Evolutionary conservation across 371 early-diverging fungal species (phyloP).

Genomic region (Apophysomyces trapeziformis): DNA sequence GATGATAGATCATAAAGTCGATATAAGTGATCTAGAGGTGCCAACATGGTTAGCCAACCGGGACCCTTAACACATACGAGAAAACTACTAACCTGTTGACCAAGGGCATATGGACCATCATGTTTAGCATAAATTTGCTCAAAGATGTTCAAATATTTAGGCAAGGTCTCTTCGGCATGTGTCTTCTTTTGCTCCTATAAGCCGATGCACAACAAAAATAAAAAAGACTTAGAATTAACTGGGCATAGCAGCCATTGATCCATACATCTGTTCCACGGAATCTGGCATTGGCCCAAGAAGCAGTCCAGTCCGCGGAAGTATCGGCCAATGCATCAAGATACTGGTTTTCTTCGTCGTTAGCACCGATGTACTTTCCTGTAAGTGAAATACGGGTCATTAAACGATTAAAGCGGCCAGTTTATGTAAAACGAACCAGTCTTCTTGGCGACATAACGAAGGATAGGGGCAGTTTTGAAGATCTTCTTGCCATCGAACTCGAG

Average conservation of each 20-base stretch:
- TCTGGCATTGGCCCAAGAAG: not conserved
- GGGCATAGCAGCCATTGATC: conserved; percentile 3
- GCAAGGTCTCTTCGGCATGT: not conserved
- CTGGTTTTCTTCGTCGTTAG: conserved; percentile 29
- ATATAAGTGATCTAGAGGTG: conserved; percentile 25
- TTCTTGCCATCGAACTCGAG: conserved; percentile 29
- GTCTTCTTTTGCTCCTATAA: conserved; percentile 11
- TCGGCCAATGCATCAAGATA: conserved; percentile 21
- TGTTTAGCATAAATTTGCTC: conserved; percentile 15
- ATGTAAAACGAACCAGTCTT: conserved; percentile 19
- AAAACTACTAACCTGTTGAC: conserved; percentile 18
- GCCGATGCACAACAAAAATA: not conserved
- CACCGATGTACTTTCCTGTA: conserved; percentile 27
- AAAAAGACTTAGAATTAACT: not conserved
- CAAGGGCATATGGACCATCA: conserved; percentile 31
- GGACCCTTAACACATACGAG: too few relatives aligned
- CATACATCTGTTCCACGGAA: conserved; percentile 15
- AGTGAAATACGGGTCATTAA: not conserved
- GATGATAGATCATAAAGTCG: conserved; percentile 32
- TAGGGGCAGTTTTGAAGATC: conserved; percentile 26
- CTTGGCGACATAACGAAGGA: conserved; percentile 26
- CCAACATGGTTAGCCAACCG: not conserved
- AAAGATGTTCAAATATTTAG: conserved; percentile 2
- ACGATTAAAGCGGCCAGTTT: not conserved
- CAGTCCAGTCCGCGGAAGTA: not conserved